phyloP scores from a whole-genome alignment of 2,329 filamentous ascomycete genomes.

The Penicillium sp. region DNA sequence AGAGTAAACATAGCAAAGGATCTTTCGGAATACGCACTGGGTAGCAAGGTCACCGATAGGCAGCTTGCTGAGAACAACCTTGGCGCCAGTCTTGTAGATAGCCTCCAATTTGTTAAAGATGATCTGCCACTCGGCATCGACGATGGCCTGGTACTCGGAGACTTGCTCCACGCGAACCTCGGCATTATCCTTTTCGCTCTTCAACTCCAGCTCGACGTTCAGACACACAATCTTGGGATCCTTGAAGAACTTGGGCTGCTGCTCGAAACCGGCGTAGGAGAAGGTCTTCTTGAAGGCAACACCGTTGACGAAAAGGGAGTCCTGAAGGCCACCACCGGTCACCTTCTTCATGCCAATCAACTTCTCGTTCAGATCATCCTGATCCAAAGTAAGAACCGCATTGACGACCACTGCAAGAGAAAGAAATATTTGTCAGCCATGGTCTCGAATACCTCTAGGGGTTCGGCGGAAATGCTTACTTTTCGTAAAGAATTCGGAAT shows the following conservation, averaged over 20 bases:
- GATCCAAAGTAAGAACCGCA: conserved; percentile 90
- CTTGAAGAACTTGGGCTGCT: conserved; percentile 94
- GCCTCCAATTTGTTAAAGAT: conserved; percentile 99
- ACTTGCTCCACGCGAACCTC: conserved; percentile 98
- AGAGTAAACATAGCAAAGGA: conserved; percentile 14
- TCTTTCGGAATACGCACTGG: conserved; percentile 55
- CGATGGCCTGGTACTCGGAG: conserved; percentile 98
- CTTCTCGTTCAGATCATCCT: conserved; percentile 96
- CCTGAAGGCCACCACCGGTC: conserved; percentile 90
- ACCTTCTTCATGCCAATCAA: conserved; percentile 99
- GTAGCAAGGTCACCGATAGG: conserved; percentile 97
- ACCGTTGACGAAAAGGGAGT: conserved; percentile 95
- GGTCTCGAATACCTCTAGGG: not conserved
- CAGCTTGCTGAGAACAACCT: conserved; percentile 95
- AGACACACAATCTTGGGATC: conserved; percentile 96
- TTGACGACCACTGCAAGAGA: conserved; percentile 83
- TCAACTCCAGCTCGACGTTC: conserved; percentile 96
- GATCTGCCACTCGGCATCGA: conserved; percentile 99
- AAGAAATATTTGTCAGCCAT: conserved; percentile 17
- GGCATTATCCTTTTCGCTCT: conserved; percentile 99
- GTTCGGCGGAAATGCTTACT: conserved; percentile 58
- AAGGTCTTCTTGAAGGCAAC: conserved; percentile 99
- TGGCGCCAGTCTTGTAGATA: conserved; percentile 87
- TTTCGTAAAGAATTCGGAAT: conserved; percentile 96
- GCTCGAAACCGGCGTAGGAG: conserved; percentile 97